Evolutionary conservation across 768 basidiomycete genomes (phyloP).

Genomic region (Zangia roseola): DNA sequence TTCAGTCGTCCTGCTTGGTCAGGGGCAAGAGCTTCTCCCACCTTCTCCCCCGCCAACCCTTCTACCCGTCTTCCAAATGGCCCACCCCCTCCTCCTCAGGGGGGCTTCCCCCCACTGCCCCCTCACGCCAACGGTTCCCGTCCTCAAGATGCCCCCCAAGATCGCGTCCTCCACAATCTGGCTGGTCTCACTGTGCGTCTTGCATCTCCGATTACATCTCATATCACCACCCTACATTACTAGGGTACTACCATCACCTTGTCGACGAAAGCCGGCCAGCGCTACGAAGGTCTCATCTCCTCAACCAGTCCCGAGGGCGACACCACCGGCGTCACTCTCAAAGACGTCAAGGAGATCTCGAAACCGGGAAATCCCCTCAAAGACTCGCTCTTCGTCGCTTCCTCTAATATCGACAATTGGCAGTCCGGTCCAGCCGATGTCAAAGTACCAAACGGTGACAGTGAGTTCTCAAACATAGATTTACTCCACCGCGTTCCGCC

Average conservation of each 20-base stretch:
- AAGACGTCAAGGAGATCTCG: conserved; percentile 73
- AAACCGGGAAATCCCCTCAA: conserved; percentile 66
- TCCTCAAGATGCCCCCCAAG: conserved; percentile 48
- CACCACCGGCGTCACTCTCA: conserved; percentile 68
- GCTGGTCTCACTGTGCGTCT: conserved; percentile 68
- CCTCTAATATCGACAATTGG: conserved; percentile 72
- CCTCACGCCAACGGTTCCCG: conserved; percentile 47
- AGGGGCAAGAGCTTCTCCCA: conserved; percentile 66
- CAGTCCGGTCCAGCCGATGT: conserved; percentile 72
- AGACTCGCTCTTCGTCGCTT: conserved; percentile 67
- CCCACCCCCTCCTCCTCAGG: conserved; percentile 36
- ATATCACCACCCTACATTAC: conserved; percentile 14
- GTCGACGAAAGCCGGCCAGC: conserved; percentile 63
- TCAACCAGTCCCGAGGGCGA: conserved; percentile 66
- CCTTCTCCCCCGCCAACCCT: conserved; percentile 55
- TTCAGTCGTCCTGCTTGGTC: conserved; percentile 59
- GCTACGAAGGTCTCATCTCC: conserved; percentile 70
- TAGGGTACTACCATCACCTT: conserved; percentile 83
- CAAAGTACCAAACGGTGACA: conserved; percentile 66
- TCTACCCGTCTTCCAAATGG: conserved; percentile 43
- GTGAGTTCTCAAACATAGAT: conserved; percentile 42
- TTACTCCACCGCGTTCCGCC: not conserved
- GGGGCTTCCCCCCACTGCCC: conserved; percentile 44
- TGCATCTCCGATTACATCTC: conserved; percentile 8
- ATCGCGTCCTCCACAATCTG: conserved; percentile 62